Evolutionary conservation across 805 yeast genomes (phyloP), one percentile per base, ranked within the genome.

Genomic region (Suhomyces pyralidae): DNA sequence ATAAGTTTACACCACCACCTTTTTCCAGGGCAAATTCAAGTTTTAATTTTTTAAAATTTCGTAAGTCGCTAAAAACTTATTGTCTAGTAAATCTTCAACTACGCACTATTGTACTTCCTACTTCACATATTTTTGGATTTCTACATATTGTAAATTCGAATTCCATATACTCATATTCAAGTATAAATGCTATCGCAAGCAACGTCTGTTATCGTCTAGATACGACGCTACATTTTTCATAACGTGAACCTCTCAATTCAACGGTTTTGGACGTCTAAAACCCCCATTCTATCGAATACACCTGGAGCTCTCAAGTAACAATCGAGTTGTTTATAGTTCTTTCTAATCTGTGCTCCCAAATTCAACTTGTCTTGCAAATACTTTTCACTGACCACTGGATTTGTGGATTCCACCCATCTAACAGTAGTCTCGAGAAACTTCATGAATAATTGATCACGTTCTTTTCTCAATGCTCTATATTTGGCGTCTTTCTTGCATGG

Each of bases 301-400:
- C 91, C 83, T 58, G 91, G 84, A 43, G 86, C 83, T 68, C 99
- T 84, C 47, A 90, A 68, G 58, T 87, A 91, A 1, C 94, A 93
- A 64, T 94, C 98, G 51, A 89, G 69, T 47, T 72, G 66, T 64
- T 81, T 78, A 70, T 86, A 92, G 64, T 88, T 88, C 26, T 77
- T 71, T 7, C 85, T 73, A 47, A 93, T 64, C 54, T 80, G 70
- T 49, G 69, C 69, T 51, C 85, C 81, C 25, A 86, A 52, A 28
- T 69, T 67, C 14, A 82, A 74, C 64, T 84, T 86, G 51, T 83
- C 86, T 32, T 74, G 68, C 64, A 81, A 74, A 55, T 79, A 78
- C 49, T 68, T 61, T 12, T 73, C 72, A 50, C 83, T 80, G 10
- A 78, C 81, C 36, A 74, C 79, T 3, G 76, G 75, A 50, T 77